These are phyloP conservation scores for Calonectria pauciramosa DNA, from an alignment of 2,329 filamentous ascomycete species.

Conservation along the genomic window DNA sequence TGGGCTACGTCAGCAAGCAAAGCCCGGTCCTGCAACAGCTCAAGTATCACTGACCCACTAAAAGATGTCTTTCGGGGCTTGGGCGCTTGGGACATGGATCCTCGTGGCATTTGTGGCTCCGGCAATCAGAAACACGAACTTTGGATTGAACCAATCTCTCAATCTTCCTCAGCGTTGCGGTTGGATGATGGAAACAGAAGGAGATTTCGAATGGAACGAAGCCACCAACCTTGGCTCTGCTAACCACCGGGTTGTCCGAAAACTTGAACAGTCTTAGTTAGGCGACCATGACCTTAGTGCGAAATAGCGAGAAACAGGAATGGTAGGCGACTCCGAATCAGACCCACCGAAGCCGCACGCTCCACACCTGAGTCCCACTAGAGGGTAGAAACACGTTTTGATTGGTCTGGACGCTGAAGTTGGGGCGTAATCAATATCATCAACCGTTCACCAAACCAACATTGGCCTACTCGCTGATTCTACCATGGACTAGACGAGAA, in stretches of 20 bases:
- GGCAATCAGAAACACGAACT: background rate
- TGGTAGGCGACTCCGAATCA: background rate
- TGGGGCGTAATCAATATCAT: background rate
- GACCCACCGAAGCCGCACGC: background rate
- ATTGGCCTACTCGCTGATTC: background rate
- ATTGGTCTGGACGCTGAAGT: background rate
- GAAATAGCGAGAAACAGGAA: background rate
- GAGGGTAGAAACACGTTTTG: background rate
- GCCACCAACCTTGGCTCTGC: background rate
- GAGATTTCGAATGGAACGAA: background rate
- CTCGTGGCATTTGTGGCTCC: background rate
- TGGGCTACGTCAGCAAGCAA: background rate
- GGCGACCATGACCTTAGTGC: background rate
- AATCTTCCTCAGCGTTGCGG: background rate
- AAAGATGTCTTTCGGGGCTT: background rate
- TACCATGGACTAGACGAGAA: background rate
- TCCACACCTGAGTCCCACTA: background rate
- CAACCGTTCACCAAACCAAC: background rate
- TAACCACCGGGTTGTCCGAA: background rate
- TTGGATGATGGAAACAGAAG: background rate
- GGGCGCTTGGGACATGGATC: background rate
- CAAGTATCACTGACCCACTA: background rate
- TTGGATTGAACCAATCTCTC: too few relatives aligned
- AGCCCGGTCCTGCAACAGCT: background rate
- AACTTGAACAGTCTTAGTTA: background rate